Evolutionary conservation across 2,329 filamentous ascomycete genomes (phyloP).

Genomic region (Penicillium aurantiogriseum): DNA sequence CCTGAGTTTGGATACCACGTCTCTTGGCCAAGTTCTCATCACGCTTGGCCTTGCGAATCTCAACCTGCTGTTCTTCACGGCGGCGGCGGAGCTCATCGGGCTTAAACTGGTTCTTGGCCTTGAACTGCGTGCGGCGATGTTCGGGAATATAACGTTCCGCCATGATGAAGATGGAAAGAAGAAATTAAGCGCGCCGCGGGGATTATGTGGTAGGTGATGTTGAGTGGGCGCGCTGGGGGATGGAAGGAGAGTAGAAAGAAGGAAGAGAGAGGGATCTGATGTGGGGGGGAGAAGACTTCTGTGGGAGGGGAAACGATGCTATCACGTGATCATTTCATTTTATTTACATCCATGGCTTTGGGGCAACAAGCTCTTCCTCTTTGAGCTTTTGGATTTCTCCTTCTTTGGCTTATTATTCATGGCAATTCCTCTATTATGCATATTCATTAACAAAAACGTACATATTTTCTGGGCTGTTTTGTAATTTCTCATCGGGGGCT

Average conservation of each 20-base stretch:
- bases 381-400: background rate
- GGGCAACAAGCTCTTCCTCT: background rate
- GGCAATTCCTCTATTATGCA: background rate
- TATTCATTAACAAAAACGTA: background rate
- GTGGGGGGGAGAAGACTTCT: slow-evolving; percentile 19
- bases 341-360: slow-evolving; percentile 11
- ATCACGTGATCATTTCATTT: slow-evolving; percentile 21
- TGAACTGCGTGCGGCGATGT: slow-evolving; percentile 98
- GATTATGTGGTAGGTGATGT: slow-evolving; percentile 14
- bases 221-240: slow-evolving; percentile 20
- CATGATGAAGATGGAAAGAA: slow-evolving; percentile 59
- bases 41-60: slow-evolving; percentile 97
- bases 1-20: slow-evolving; percentile 83
- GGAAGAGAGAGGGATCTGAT: slow-evolving; percentile 23
- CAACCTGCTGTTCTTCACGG: slow-evolving; percentile 98
- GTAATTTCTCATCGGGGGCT: background rate
- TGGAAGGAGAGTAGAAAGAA: slow-evolving; percentile 19
- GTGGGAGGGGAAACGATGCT: slow-evolving; percentile 19
- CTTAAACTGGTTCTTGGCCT: slow-evolving; percentile 99
- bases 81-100: slow-evolving; percentile 97
- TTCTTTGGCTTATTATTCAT: background rate
- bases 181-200: slow-evolving; percentile 31
- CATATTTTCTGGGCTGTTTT: background rate
- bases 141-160: slow-evolving; percentile 99
- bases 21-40: slow-evolving; percentile 99